A percentile compares a stretch with the other conserved stretches of the same genome.
These are phyloP conservation scores for Plasmodium vinckei DNA, from an alignment of 169 alveolate species.

Conservation along the genomic window DNA sequence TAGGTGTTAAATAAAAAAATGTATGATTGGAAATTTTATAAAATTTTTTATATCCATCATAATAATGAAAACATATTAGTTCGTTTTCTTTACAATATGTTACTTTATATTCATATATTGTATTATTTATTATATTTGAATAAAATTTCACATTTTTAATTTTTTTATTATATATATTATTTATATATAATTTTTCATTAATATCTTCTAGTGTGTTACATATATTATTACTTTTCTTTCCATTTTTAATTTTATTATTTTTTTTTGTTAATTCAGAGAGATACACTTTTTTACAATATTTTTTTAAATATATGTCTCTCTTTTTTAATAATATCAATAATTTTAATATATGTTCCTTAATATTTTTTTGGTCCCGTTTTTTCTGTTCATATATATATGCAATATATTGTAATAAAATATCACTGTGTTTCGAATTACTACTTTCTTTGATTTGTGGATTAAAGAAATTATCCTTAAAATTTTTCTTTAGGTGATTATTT, in stretches of 20 bases:
- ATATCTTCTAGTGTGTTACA: background rate
- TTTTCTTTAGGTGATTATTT: background rate
- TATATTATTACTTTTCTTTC: background rate
- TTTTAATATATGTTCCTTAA: slow-evolving; percentile 66
- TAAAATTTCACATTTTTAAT: slow-evolving; percentile 17
- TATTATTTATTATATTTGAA: slow-evolving; percentile 27
- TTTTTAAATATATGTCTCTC: slow-evolving; percentile 63
- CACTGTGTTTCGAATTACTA: slow-evolving; percentile 24
- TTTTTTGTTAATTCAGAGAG: slow-evolving; percentile 24
- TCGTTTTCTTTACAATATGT: slow-evolving; percentile 49
- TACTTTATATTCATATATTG: slow-evolving; percentile 68
- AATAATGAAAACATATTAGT: slow-evolving; percentile 38
- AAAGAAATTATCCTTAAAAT: slow-evolving; percentile 31
- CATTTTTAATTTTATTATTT: background rate
- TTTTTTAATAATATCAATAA: slow-evolving; percentile 35
- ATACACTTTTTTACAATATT: slow-evolving; percentile 28
- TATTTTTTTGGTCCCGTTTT: slow-evolving; percentile 17
- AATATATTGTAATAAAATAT: slow-evolving; percentile 31
- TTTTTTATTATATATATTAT: slow-evolving; percentile 66
- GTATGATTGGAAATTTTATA: slow-evolving; percentile 23
- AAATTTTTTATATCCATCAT: slow-evolving; percentile 51
- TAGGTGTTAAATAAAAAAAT: slow-evolving; percentile 32
- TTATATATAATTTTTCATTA: slow-evolving; percentile 54
- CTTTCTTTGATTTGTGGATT: slow-evolving; percentile 10
- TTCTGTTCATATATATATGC: slow-evolving; percentile 15